Evolutionary conservation across 2,329 filamentous ascomycete species (phyloP).

Genomic region (Stemphylium lycopersici): DNA sequence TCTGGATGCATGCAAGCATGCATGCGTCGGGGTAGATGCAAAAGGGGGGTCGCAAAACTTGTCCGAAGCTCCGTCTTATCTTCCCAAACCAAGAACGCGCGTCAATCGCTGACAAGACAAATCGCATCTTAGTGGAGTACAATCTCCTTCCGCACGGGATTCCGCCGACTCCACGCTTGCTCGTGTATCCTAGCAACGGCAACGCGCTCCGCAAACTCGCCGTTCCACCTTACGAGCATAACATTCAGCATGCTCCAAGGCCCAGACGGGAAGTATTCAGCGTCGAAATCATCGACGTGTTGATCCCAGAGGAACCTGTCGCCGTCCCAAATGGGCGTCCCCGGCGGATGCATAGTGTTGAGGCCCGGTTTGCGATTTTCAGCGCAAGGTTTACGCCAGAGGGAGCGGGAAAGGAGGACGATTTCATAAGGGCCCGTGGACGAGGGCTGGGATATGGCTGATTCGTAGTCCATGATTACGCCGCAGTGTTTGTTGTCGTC

Average conservation of each 20-base stretch:
- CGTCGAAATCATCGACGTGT: constrained; percentile 36
- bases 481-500: constrained; percentile 31
- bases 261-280: constrained; percentile 23
- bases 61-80: too few species aligned
- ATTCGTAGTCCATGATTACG: constrained; percentile 40
- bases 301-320: constrained; percentile 37
- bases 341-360: constrained; percentile 37
- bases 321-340: constrained; percentile 42
- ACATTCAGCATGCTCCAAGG: constrained; percentile 45
- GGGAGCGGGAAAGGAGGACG: constrained; percentile 37
- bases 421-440: constrained; percentile 35
- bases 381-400: constrained; percentile 25
- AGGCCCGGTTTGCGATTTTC: constrained; percentile 17
- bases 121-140: constrained; percentile 25
- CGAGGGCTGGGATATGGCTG: constrained; percentile 23
- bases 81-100: neutral
- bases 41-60: too few species aligned
- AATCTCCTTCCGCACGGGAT: constrained; percentile 31
- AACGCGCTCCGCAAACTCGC: constrained; percentile 33
- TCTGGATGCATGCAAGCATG: too few species aligned
- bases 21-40: too few species aligned
- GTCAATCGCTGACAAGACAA: neutral
- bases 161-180: constrained; percentile 32
- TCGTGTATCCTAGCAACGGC: constrained; percentile 44
- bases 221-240: constrained; percentile 41